Conservation (phyloP, 306 rosid species). For the Cicer chorassanicum region DNA sequence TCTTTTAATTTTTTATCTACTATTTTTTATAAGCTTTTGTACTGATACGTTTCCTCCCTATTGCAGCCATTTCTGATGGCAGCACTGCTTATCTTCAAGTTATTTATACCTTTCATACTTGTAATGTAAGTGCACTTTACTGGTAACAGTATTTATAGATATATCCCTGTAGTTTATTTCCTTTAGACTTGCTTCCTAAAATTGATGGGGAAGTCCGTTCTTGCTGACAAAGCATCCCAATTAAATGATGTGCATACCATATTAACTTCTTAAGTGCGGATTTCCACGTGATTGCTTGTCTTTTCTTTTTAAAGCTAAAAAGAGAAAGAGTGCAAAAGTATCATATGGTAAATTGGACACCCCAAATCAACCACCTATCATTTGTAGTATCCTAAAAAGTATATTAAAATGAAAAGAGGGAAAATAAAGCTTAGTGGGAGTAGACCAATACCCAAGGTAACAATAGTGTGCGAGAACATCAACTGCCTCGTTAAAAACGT, state of each 20-base stretch:
- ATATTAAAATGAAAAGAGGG: no score
- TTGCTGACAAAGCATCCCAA: constrained; percentile 10
- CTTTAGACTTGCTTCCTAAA: constrained; percentile 23
- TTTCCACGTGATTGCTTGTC: constrained; percentile 25
- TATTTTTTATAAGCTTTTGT: constrained; percentile 37
- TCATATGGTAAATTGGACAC: no score
- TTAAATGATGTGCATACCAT: constrained; percentile 1
- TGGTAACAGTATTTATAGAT: constrained; percentile 9
- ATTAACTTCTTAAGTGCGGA: constrained; percentile 31
- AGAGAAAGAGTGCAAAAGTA: no score
- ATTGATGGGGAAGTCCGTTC: constrained; percentile 17
- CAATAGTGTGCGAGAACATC: no score
- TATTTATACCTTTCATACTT: constrained; percentile 86
- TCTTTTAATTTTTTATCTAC: constrained; percentile 10
- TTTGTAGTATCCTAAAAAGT: no score
- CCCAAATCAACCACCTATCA: no score
- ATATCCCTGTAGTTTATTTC: constrained; percentile 19
- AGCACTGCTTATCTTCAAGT: constrained; percentile 85
- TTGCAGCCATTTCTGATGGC: constrained; percentile 95
- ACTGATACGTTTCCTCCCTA: constrained; percentile 39
- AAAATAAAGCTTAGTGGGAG: no score
- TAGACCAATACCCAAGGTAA: no score
- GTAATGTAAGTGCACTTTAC: constrained; percentile 75
- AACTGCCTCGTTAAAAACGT: no score
- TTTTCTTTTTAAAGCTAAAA: no score